Base-by-base conservation (phyloP, 352 stramenopile species). In the Phytophthora chlamydospora region DNA sequence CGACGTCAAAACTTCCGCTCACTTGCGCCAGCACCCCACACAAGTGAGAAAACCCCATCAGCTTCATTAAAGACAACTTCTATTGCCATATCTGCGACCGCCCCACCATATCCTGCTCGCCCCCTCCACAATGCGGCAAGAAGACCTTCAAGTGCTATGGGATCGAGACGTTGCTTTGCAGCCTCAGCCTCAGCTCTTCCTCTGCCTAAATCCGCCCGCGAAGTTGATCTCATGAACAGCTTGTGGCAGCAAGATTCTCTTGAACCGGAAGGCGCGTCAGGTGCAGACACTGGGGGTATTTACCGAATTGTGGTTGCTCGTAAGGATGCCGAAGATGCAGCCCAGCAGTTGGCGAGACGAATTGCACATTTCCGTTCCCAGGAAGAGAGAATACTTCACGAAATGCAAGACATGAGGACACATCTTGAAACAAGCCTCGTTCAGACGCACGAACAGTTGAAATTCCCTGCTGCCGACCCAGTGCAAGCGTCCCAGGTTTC, bases 311-410 rank as follows among this genome's bases (percentile, higher is more conserved):
- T 83, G 58, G 62, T 58, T 27, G 73, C 78, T 9, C 71, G 78
- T n/a, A 90, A 88, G 63, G 71, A 55, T 17, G 78, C 80, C 0
- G 80, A 90, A 50, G 69, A 85, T 34, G 64, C 59, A 10, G 78
- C 75, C 12, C 71, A 78, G 56, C 73, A 85, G 13, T 48, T 90
- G 19, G 59, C 76, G 9, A 52, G 80, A 2, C 71, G 80, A 0
- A 85, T 89, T 38, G 66, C 80, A 7, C 72, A 85, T 45, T 88
- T 79, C 31, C 76, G 78, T 21, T 41, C 60, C 1, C 75, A 88
- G 29, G 80, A 90, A 63, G 78, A 88, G 36, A 73, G 68, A 14
- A 74, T 76, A n/a, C 55, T 88, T 34, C 62, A 63, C 9, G 76
- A 88, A 44, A 78, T 90, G 24, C 70, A 81, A 44, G 48, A 59